Evolutionary conservation across 805 yeast genomes (phyloP).

Genomic region (Barnettozyma botsteinii): DNA sequence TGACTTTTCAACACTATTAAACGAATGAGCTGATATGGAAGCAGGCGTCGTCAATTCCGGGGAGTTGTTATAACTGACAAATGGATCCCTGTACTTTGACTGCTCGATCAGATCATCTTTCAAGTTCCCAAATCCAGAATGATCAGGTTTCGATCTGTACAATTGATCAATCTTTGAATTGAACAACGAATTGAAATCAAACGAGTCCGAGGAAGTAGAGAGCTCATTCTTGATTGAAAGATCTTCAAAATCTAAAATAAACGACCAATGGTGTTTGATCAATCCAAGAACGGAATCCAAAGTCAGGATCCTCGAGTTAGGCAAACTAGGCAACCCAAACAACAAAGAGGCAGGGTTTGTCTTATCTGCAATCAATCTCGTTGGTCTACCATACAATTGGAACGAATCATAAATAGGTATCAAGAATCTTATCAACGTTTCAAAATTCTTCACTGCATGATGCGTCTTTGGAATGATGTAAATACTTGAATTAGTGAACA

Average conservation of each 20-base stretch:
- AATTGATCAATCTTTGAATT: constrained; percentile 3
- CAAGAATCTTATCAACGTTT: constrained; percentile 64
- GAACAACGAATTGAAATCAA: constrained; percentile 8
- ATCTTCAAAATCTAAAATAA: constrained; percentile 3
- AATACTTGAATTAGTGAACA: constrained; percentile 22
- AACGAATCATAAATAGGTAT: constrained; percentile 68
- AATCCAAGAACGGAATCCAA: constrained; percentile 6
- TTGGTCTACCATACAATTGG: constrained; percentile 70
- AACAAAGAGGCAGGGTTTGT: constrained; percentile 57
- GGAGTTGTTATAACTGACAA: constrained; percentile 4
- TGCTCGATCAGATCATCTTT: constrained; percentile 5
- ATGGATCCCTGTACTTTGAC: constrained; percentile 7
- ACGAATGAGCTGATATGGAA: no score
- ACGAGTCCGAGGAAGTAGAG: constrained; percentile 3
- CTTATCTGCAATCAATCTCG: constrained; percentile 69
- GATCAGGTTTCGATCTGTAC: constrained; percentile 1
- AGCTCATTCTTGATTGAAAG: background rate
- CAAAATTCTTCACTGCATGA: constrained; percentile 65
- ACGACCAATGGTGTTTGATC: constrained; percentile 17
- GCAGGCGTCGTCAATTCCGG: background rate
- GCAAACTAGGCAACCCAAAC: constrained; percentile 71
- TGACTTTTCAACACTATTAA: no score
- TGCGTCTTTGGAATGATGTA: constrained; percentile 67
- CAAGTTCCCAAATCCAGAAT: constrained; percentile 15
- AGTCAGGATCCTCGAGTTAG: constrained; percentile 53